Evolutionary conservation across 768 basidiomycete species (phyloP), one percentile per base, ranked within the genome.

Genomic region (Amanita muscaria): DNA sequence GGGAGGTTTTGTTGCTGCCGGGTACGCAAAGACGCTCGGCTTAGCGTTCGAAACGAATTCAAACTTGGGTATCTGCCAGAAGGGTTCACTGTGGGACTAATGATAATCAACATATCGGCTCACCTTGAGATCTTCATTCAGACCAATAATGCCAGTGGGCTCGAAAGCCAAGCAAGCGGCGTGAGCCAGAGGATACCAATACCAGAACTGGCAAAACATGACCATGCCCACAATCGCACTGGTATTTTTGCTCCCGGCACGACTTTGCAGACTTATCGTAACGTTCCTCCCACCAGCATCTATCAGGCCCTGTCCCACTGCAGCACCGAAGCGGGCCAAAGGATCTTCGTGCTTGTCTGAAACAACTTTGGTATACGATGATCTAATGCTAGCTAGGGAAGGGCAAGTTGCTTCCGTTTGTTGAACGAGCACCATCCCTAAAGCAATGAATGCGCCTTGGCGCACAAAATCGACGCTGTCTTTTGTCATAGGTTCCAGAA

Each of bases 161-260:
- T 89, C 85, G 63, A 99, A 97, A 2, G 93, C 84, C 51, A 99
- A 67, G 54, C 84, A 87, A 12, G 88, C 85, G 50, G 87, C 91
- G 57, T 97, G 93, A 11, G 92, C 91, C 21, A 98, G 70, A 25
- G 96, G 96, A 65, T 93, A 99, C 96, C 96, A 99, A 62, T 98
- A 98, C 96, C 96, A 99, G 67, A 99, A 98, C 63, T 99, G 96
- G 56, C 88, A 88, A 70, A 99, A 99, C 59, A 99, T 65, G 14
- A 87, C 81, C 86, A 98, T 92, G n/a, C 96, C 96, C 25, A 98
- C 90, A 51, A 98, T 88, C 2, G 94, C 91, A 37, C 76, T 88
- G 53, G 92, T 93, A 60, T 97, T 94, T 52, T 79, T 77, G 52
- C 85, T 92, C 7, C 96, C 96, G 2, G 90, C 90, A 48, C 88